Evolutionary conservation across 202 grass and related monocot species (phyloP).

Genomic region (Digitaria exilis): DNA sequence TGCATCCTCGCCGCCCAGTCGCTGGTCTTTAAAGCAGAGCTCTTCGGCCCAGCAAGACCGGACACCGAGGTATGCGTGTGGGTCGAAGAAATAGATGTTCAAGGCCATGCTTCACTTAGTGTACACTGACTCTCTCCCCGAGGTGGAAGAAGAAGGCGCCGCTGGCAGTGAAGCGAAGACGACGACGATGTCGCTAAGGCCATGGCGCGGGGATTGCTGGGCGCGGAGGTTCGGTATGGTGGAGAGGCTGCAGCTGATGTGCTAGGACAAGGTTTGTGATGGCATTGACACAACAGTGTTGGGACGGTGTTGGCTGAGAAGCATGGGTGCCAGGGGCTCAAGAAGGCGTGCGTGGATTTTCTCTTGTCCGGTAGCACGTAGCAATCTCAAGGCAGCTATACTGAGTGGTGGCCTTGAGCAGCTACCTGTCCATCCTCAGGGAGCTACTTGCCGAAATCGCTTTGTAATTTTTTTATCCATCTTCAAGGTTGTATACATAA

Average conservation of each 20-base stretch:
- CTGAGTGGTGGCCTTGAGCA: neutral
- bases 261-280: neutral
- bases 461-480: neutral
- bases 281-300: neutral
- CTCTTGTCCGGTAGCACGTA: neutral
- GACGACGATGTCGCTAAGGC: rapidly evolving
- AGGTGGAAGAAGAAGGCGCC: neutral
- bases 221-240: neutral
- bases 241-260: neutral
- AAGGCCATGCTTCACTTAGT: conserved; percentile 26
- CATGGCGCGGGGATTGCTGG: conserved; percentile 19
- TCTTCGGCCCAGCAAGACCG: conserved; percentile 8
- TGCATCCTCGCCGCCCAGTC: conserved; percentile 10
- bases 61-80: neutral
- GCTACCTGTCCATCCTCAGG: neutral
- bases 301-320: neutral
- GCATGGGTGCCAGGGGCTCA: conserved; percentile 5
- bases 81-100: conserved; percentile 31
- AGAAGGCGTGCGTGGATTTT: neutral
- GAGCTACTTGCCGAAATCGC: neutral
- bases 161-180: too few species aligned
- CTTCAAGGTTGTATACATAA: neutral
- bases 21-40: conserved; percentile 3
- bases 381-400: neutral
- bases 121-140: conserved; percentile 28